Evolutionary conservation across 495 filamentous ascomycete genomes (phyloP), one percentile per base, ranked within the genome.

Genomic region (Podospora pseudoanserina): DNA sequence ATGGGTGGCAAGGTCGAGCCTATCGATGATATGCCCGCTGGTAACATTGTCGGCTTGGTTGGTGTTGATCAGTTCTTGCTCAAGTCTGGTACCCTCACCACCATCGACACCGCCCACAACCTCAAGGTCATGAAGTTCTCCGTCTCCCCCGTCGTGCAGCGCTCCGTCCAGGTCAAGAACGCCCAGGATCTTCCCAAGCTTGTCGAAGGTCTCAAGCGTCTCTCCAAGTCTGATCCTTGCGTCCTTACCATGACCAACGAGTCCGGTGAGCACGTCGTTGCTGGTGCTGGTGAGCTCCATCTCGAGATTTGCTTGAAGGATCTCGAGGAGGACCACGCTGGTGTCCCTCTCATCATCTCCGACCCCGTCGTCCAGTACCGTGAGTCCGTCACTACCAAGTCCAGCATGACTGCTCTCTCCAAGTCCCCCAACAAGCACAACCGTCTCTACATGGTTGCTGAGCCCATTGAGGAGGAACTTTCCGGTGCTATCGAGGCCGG

Each of bases 351-450:
- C 77, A 91, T 89, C 79, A 86, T 99, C 81, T 97, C 93, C 73
- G 95, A 97, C 84, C 95, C 95, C 72, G 96, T 98, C 77, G 95
- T 98, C 77, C 85, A 89, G 75, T 98, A 97, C 89, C 94, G 95
- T 87, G 95, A 99, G 88, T 95, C 94, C 67, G 95, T 99, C 74
- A 80, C 82, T 71, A 87, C 63, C 69, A 83, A 82, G 69, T 97
- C 94, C 63, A 91, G 88, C 85, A 98, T 98, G 72, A 97, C 93
- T 77, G 95, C 95, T 67, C 86, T 99, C 69, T 99, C 95, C 77
- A 99, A 99, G 87, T 99, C 95, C 13, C 95, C 95, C 82, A 99
- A 99, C 88, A 99, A 99, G 92, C 95, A 99, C 90, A 99, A 99
- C 85, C 93, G 95, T 90, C 87, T 99, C 19, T 99, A 98, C 86